These are phyloP conservation scores for Triglochin maritima DNA, from an alignment of 106 monocot genomes.

Conservation along the genomic window DNA sequence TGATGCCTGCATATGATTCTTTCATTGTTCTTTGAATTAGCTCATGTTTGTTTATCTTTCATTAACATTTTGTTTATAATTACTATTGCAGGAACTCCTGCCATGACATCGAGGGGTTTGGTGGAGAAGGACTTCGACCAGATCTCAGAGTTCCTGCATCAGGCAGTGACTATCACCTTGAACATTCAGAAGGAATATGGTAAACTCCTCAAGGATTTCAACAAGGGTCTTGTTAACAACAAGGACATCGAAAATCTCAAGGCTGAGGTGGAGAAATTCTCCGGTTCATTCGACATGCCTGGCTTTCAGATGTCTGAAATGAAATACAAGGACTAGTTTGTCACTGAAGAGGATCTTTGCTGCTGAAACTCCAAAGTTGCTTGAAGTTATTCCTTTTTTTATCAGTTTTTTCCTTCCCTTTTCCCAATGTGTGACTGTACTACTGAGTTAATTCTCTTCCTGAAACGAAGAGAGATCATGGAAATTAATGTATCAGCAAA, in stretches of 20 bases:
- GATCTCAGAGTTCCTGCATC: slow-evolving; percentile 85
- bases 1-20: too few relatives aligned
- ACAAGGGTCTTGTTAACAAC: slow-evolving; percentile 74
- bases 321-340: slow-evolving; percentile 1
- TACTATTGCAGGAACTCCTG: slow-evolving; percentile 49
- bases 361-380: not conserved
- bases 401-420: not conserved
- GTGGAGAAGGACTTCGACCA: slow-evolving; percentile 90
- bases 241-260: slow-evolving; percentile 77
- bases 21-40: too few relatives aligned
- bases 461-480: too few relatives aligned
- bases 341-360: not conserved
- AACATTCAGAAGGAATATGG: slow-evolving; percentile 80
- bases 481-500: too few relatives aligned
- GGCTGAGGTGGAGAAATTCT: slow-evolving; percentile 56
- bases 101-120: slow-evolving; percentile 86
- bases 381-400: not conserved
- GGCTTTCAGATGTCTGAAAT: slow-evolving; percentile 25
- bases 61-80: not conserved
- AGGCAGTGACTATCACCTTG: slow-evolving; percentile 60
- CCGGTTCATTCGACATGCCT: slow-evolving; percentile 72
- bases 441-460: too few relatives aligned
- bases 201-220: slow-evolving; percentile 88
- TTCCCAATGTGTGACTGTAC: too few relatives aligned
- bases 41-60: too few relatives aligned